Evolutionary conservation across 371 early-diverging fungal species (phyloP).

Genomic region (Haplosporangium sp.): DNA sequence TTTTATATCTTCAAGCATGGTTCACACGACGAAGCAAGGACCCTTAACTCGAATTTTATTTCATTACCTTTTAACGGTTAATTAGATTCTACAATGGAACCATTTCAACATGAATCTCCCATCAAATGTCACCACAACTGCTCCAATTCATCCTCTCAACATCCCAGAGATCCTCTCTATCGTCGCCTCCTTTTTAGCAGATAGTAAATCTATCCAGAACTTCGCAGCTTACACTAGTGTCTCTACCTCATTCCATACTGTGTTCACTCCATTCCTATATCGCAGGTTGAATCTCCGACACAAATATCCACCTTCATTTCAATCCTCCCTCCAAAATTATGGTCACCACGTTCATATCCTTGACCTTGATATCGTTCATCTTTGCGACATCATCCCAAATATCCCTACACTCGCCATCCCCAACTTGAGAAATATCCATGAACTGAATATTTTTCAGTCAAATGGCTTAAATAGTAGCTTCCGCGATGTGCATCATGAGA

Average conservation of each 20-base stretch:
- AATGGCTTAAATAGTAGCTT: not conserved
- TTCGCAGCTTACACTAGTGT: not conserved
- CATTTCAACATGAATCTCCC: not conserved
- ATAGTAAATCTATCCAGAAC: not conserved
- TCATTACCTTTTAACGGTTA: not conserved
- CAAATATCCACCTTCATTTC: not conserved
- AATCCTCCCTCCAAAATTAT: not conserved
- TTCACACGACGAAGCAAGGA: too few relatives aligned
- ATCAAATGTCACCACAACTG: not conserved
- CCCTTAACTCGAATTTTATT: not conserved
- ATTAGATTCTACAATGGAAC: not conserved
- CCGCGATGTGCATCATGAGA: not conserved
- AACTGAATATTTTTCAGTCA: not conserved
- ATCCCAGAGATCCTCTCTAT: slow-evolving; percentile 1
- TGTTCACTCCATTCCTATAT: slow-evolving; percentile 1
- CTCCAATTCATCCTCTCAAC: not conserved
- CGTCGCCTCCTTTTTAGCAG: not conserved
- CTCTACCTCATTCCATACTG: not conserved
- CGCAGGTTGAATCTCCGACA: not conserved
- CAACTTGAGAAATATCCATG: not conserved
- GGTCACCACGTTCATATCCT: not conserved
- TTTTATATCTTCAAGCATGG: too few relatives aligned
- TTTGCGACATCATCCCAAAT: not conserved
- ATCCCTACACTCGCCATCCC: not conserved
- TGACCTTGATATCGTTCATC: not conserved